Conservation (phyloP, 179 eudicot genomes). For the Amaranthus tricolor region DNA sequence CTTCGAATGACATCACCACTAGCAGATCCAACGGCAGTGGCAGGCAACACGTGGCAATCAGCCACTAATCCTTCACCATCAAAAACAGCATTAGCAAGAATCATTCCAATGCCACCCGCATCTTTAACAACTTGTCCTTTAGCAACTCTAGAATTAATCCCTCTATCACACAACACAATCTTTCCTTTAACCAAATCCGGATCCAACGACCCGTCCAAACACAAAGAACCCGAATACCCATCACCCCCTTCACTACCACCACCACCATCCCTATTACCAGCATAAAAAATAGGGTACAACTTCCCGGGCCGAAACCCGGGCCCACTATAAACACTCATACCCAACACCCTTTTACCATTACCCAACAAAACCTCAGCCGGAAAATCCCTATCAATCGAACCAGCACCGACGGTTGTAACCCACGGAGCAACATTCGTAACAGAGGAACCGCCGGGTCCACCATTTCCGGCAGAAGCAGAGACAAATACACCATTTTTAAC, state of each 20-base stretch:
- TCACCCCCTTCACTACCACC: conserved; percentile 51
- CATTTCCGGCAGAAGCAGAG: conserved; percentile 91
- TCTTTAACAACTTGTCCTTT: conserved; percentile 78
- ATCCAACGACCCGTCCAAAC: conserved; percentile 76
- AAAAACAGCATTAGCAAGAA: conserved; percentile 81
- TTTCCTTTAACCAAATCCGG: conserved; percentile 55
- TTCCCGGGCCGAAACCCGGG: conserved; percentile 52
- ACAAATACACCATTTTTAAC: conserved; percentile 65
- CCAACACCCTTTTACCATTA: conserved; percentile 56
- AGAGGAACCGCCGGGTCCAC: conserved; percentile 82
- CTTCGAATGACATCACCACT: conserved; percentile 65
- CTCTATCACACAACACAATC: conserved; percentile 89
- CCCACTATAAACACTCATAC: conserved; percentile 74
- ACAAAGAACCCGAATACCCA: conserved; percentile 84
- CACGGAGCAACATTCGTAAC: conserved; percentile 90
- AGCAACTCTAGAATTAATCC: conserved; percentile 75
- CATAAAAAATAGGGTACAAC: conserved; percentile 62
- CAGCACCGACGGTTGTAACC: conserved; percentile 91
- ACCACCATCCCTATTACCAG: conserved; percentile 36
- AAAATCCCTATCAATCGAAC: conserved; percentile 78
- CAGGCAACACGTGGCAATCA: conserved; percentile 85
- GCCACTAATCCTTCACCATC: conserved; percentile 96
- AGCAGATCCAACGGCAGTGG: conserved; percentile 66
- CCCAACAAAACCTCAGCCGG: conserved; percentile 84
- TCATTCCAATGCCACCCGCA: conserved; percentile 87